Evolutionary conservation across 2,329 filamentous ascomycete species (phyloP).

Genomic region (Esteya vermicola): DNA sequence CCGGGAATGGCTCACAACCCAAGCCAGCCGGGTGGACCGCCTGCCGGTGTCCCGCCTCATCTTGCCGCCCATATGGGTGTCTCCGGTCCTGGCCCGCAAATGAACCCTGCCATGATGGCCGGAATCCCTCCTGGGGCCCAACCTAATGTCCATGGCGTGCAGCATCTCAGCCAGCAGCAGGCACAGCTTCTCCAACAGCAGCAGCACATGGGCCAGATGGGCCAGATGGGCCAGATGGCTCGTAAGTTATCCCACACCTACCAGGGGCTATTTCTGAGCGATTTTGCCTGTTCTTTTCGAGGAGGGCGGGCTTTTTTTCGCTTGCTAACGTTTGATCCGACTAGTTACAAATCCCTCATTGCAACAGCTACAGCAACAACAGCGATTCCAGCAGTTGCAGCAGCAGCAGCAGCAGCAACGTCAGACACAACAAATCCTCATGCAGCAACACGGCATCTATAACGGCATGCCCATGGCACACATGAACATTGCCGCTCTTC

Average conservation of each 20-base stretch:
- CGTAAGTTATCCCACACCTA: conserved; percentile 14
- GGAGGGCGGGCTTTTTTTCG: not conserved
- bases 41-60: conserved; percentile 51
- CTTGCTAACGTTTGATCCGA: conserved; percentile 1
- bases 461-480: conserved; percentile 35
- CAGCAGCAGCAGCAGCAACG: conserved; percentile 39
- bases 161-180: conserved; percentile 53
- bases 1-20: conserved; percentile 53
- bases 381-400: conserved; percentile 38
- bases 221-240: conserved; percentile 23
- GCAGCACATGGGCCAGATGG: conserved; percentile 25
- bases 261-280: no score
- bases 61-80: conserved; percentile 52
- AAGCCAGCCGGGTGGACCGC: conserved; percentile 54
- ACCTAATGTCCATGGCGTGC: conserved; percentile 55
- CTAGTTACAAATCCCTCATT: conserved; percentile 18
- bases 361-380: conserved; percentile 34
- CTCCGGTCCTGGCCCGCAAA: conserved; percentile 56
- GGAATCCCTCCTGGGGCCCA: conserved; percentile 56
- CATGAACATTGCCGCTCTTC: conserved; percentile 27
- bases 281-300: no score
- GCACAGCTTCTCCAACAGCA: conserved; percentile 45
- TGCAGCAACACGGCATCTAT: conserved; percentile 34
- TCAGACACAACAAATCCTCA: conserved; percentile 34
- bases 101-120: conserved; percentile 63